Conservation (phyloP, 2,329 filamentous ascomycete genomes). For the Hypoxylon sp. region DNA sequence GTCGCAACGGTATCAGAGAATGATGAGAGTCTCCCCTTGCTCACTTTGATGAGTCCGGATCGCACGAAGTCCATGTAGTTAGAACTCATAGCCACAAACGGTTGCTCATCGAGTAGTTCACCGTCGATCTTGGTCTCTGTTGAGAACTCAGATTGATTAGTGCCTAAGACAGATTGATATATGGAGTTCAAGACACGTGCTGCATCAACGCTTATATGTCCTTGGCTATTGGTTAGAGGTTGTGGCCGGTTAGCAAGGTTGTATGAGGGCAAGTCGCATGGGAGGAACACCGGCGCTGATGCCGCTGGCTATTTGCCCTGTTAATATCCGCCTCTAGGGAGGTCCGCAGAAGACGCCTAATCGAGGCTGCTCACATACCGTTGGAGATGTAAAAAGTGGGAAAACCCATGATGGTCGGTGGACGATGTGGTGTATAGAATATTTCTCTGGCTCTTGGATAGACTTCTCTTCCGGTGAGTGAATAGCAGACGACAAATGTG, state of each 20-base stretch:
- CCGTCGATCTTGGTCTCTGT: conserved; percentile 58
- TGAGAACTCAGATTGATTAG: conserved; percentile 68
- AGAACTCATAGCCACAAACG: conserved; percentile 78
- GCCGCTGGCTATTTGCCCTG: conserved; percentile 57
- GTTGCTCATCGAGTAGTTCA: conserved; percentile 64
- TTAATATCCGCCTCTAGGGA: conserved; percentile 51
- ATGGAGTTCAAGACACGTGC: conserved; percentile 69
- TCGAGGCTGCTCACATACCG: conserved; percentile 55
- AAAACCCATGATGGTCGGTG: conserved; percentile 81
- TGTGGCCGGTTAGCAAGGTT: conserved; percentile 75
- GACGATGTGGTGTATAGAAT: conserved; percentile 76
- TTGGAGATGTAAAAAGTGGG: conserved; percentile 69
- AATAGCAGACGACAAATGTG: conserved; percentile 75
- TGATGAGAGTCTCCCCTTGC: conserved; percentile 62
- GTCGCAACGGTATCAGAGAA: conserved; percentile 57
- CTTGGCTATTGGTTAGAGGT: conserved; percentile 74
- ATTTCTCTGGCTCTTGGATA: conserved; percentile 63
- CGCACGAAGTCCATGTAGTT: conserved; percentile 82
- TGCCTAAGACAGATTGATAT: conserved; percentile 64
- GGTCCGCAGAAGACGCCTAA: neutral
- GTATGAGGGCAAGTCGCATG: conserved; percentile 80
- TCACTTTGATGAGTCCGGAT: conserved; percentile 69
- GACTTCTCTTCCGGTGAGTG: conserved; percentile 64
- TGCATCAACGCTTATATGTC: conserved; percentile 72
- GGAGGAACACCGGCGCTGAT: conserved; percentile 74